A percentile compares a stretch with the other conserved stretches of the same genome.
phyloP scores from a whole-genome alignment of 164 flowering plant genomes.

The Chimonanthus salicifolius region DNA sequence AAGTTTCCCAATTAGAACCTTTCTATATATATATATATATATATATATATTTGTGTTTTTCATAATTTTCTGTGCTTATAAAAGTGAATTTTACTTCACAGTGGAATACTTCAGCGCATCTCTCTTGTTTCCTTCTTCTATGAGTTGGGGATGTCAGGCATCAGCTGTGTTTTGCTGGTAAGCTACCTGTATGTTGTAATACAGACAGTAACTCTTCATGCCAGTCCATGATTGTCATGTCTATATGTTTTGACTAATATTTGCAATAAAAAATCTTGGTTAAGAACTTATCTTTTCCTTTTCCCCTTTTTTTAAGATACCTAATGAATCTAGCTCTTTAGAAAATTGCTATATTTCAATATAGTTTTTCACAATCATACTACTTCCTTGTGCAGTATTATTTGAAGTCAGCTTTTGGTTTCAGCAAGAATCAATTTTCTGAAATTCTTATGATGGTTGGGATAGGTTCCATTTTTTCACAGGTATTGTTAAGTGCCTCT shows the following conservation, averaged over 20 bases:
- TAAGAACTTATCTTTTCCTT: too few species aligned
- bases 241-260: not conserved
- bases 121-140: conserved; percentile 74
- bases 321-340: not conserved
- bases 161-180: conserved; percentile 71
- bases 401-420: conserved; percentile 80
- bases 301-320: not conserved
- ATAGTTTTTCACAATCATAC: not conserved
- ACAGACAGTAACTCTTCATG: not conserved
- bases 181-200: conserved; percentile 6
- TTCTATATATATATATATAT: too few species aligned
- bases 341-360: not conserved
- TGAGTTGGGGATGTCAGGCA: conserved; percentile 89
- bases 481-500: conserved; percentile 38
- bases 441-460: conserved; percentile 80
- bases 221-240: not conserved
- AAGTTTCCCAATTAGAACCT: too few species aligned
- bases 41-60: too few species aligned
- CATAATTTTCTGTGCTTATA: too few species aligned
- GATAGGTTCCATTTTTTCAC: conserved; percentile 79
- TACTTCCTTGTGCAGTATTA: conserved; percentile 58
- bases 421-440: conserved; percentile 72
- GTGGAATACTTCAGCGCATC: conserved; percentile 56
- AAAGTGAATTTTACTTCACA: conserved; percentile 20
- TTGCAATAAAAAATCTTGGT: too few species aligned